Base-by-base conservation (phyloP, 176 grass and related monocot genomes). In the Paspalum notatum region DNA sequence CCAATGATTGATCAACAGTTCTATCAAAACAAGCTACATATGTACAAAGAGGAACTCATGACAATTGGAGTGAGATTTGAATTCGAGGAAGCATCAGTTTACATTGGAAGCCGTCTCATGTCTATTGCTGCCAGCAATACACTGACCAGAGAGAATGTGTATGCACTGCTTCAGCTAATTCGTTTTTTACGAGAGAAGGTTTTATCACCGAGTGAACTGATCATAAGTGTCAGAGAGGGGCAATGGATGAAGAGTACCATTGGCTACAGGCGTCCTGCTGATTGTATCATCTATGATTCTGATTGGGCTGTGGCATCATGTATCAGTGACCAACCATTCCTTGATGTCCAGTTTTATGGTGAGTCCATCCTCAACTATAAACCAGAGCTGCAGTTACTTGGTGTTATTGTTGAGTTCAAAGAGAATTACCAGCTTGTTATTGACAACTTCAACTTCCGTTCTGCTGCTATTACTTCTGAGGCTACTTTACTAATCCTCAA, bases 311-410 rank as follows among this genome's bases (percentile, higher is more conserved):
- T 76, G 39, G 83, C 69, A 50, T 85, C 83, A 12, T 40, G 56
- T 53, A 84, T 97, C 20, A 82, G 82, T 85, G 66, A 20, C 73
- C 85, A 71, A 9, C 81, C 93, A n/a, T 91, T 89, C 18, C 80
- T 97, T 80, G 90, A 97, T 81, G 55, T 79, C 18, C 39, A 39
- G 2, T 91, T 85, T 56, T 97, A 93, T 27, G 93, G 93, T 0
- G 22, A 69, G 27, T 65, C 15, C 15, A 89, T 97, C 48, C 48
- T 71, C 17, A 0, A 17, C 2, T 97, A 87, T 72, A 85, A 80
- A 66, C 14, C 6, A 3, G 93, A 97, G 59, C 90, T 97, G 4
- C 21, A 89, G n/a, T 87, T 97, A 61, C 81, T 97, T 20, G 93
- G 90, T 65, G 88, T 93, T 75, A 13, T 68, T 65, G 86, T 85